Base-by-base conservation (phyloP, 2,329 filamentous ascomycete genomes). In the Epichloe baconii region DNA sequence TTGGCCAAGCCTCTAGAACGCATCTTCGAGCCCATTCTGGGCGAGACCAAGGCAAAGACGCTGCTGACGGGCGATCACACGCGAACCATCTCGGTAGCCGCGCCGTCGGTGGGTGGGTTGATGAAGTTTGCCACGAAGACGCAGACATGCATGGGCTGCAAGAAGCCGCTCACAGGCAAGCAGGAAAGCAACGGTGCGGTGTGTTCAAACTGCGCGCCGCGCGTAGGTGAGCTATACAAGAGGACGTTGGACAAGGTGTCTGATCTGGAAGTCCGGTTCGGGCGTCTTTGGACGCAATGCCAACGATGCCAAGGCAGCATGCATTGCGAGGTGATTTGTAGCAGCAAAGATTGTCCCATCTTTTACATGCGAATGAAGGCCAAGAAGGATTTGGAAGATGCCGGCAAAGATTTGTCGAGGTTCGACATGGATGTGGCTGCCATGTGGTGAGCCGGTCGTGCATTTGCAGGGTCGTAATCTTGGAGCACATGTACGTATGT, bases 301-400 rank as follows among this genome's bases (percentile, higher is more conserved):
- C 47, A 49, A n/a, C 47, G 47, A 15, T 49, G 47, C 34, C 47
- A 49, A n/a, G 47, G 47, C 8, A 96, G 89, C 71, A 86, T 98
- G 78, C 93, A 98, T 71, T 93, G 88, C 66, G 93, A 98, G 68
- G 94, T 98, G 50, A 97, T 98, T 59, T 98, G 93, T 73, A 90
- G 85, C 56, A 49, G 47, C 6, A 49, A 49, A 21, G 47, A 49
- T 5, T 49, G 47, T 12, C 47, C 47, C 1, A 98, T 98, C 62
- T 98, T 98, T 69, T 98, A 98, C 68, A 98, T 98, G 93, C 83
- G 93, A 4, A 98, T 98, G 93, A 98, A 98, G 77, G 91, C 91
- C 35, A 95, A 96, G 78, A 98, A 98, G 75, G 93, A 98, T 66
- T 83, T 97, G 40, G 91, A 97, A 68, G 93, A 98, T 71, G 85